A percentile compares a stretch with the other conserved stretches of the same genome.
Conservation (phyloP, 2,329 filamentous ascomycete species). For the Aspergillus ruber region DNA sequence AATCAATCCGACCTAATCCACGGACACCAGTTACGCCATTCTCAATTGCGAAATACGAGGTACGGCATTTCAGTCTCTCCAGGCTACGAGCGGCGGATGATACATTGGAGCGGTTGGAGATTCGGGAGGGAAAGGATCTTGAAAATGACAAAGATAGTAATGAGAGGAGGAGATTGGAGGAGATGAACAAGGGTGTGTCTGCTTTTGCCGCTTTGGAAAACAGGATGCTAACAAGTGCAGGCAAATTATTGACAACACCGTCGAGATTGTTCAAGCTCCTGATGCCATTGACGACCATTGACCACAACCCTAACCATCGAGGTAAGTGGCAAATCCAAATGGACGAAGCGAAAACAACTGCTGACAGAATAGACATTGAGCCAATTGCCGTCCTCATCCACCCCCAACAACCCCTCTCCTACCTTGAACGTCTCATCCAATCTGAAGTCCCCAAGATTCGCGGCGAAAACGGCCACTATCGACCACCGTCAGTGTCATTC, state of each 20-base stretch:
- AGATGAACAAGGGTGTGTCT: slow-evolving; percentile 57
- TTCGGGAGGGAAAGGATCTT: slow-evolving; percentile 25
- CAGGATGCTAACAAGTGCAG: slow-evolving; percentile 38
- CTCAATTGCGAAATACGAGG: not conserved
- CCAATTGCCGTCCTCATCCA: slow-evolving; percentile 80
- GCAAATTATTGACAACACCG: slow-evolving; percentile 73
- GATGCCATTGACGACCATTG: slow-evolving; percentile 62
- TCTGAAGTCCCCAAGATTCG: slow-evolving; percentile 70
- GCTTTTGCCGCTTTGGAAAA: too few relatives aligned
- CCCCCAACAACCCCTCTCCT: slow-evolving; percentile 83
- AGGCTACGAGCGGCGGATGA: not conserved
- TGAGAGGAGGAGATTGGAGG: slow-evolving; percentile 30
- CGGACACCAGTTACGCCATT: not conserved
- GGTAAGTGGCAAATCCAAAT: slow-evolving; percentile 11
- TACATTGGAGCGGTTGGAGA: slow-evolving; percentile 27
- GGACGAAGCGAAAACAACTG: not conserved
- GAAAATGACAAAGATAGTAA: slow-evolving; percentile 19
- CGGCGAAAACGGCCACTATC: slow-evolving; percentile 56
- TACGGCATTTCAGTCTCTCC: not conserved
- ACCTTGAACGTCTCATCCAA: slow-evolving; percentile 82
- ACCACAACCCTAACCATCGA: slow-evolving; percentile 54
- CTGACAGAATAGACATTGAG: slow-evolving; percentile 53
- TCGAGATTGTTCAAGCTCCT: slow-evolving; percentile 75
- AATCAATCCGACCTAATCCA: not conserved
- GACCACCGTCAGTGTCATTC: slow-evolving; percentile 69